These are phyloP conservation scores for Cyclanthera cordifolia DNA, from an alignment of 306 rosid genomes.

Conservation along the genomic window DNA sequence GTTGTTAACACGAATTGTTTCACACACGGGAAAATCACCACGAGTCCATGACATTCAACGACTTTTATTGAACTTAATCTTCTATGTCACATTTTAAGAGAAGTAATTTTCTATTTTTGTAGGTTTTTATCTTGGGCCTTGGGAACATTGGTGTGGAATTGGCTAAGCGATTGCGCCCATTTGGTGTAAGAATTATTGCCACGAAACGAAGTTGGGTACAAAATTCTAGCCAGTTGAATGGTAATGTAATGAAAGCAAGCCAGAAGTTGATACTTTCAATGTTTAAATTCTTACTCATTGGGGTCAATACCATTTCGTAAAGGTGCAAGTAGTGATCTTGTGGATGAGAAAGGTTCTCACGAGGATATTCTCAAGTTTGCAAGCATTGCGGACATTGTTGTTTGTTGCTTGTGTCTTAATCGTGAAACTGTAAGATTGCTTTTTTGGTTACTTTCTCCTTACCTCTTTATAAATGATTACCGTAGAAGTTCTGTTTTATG, in stretches of 20 bases:
- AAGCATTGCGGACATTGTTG: constrained; percentile 66
- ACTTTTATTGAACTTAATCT: not conserved
- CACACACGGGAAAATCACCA: not conserved
- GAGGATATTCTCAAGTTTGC: constrained; percentile 64
- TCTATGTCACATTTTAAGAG: not conserved
- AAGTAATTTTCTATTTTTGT: constrained; percentile 5
- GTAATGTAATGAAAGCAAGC: constrained; percentile 24
- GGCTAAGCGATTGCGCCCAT: constrained; percentile 64
- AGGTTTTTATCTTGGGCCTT: constrained; percentile 76
- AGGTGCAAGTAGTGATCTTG: constrained; percentile 29
- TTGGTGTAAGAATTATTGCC: constrained; percentile 81
- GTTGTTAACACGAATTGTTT: not conserved
- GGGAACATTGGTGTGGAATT: constrained; percentile 81
- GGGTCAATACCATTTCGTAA: constrained; percentile 15
- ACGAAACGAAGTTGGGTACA: constrained; percentile 69
- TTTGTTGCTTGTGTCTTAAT: constrained; percentile 62
- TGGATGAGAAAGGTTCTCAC: constrained; percentile 64
- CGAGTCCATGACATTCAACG: not conserved
- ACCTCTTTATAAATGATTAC: not conserved
- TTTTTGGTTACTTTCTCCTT: constrained; percentile 1
- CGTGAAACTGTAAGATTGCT: constrained; percentile 47
- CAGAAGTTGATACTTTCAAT: constrained; percentile 13
- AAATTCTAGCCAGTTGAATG: constrained; percentile 19
- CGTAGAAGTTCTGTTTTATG: not conserved
- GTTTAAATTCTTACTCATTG: constrained; percentile 11